A percentile compares a stretch with the other conserved stretches of the same genome.
Evolutionary conservation across 768 basidiomycete genomes (phyloP).

Genomic region (Psilocybe tampanensis): DNA sequence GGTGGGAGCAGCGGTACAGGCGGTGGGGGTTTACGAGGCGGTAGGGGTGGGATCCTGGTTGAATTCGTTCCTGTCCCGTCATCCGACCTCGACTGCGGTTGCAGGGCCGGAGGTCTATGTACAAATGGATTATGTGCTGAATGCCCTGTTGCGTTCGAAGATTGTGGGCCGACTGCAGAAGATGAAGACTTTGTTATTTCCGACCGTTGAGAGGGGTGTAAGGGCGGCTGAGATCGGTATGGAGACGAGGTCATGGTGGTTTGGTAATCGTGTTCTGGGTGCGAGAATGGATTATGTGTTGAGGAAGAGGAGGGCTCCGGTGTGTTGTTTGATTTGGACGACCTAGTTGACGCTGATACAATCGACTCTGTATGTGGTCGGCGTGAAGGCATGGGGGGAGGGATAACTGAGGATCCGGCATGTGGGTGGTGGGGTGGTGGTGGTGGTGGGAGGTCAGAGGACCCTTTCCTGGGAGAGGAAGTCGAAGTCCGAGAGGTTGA

Average conservation of each 20-base stretch:
- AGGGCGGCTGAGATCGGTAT: constrained; percentile 21
- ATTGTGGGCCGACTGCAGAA: neutral
- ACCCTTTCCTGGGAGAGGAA: constrained; percentile 25
- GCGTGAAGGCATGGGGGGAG: constrained; percentile 22
- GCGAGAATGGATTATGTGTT: constrained; percentile 17
- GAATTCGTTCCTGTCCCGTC: constrained; percentile 17
- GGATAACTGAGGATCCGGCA: neutral
- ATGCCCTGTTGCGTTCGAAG: neutral
- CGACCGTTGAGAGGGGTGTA: constrained; percentile 29
- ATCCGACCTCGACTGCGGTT: constrained; percentile 17
- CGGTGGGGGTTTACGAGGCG: constrained; percentile 48
- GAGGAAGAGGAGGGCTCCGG: constrained; percentile 1
- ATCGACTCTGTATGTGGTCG: neutral
- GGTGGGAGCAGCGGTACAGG: constrained; percentile 32
- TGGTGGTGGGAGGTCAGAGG: constrained; percentile 18
- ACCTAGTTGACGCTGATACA: constrained; percentile 5
- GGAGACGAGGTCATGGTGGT: no score
- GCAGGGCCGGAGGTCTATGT: constrained; percentile 9
- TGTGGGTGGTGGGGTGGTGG: constrained; percentile 13
- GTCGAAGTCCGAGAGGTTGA: constrained; percentile 20
- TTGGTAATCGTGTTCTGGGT: neutral
- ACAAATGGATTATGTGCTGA: constrained; percentile 45
- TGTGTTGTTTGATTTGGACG: neutral
- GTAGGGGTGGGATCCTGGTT: constrained; percentile 49
- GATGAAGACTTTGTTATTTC: constrained; percentile 16